Percentiles rank a stretch among this genome's conserved stretches.
Evolutionary conservation across 768 basidiomycete genomes (phyloP).

Genomic region (Termitomyces sp.): DNA sequence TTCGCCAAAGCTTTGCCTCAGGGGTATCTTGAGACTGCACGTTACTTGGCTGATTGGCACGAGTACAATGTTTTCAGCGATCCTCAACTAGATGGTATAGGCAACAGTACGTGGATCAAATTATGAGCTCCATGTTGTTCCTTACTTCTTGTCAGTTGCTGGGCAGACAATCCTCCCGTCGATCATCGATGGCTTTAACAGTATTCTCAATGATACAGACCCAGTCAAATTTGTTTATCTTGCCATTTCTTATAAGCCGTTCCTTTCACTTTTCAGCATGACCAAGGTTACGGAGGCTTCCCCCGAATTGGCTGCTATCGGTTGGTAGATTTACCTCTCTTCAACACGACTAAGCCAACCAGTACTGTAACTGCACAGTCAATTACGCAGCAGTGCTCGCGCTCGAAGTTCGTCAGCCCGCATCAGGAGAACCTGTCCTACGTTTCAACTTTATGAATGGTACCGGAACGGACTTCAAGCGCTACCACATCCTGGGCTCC

Average conservation of each 20-base stretch:
- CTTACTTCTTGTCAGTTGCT: slow-evolving; percentile 49
- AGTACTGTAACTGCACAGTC: slow-evolving; percentile 32
- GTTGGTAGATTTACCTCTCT: slow-evolving; percentile 28
- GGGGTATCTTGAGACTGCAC: slow-evolving; percentile 49
- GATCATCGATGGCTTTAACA: slow-evolving; percentile 50
- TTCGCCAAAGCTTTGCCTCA: slow-evolving; percentile 47
- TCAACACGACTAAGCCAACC: neutral
- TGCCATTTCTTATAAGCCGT: slow-evolving; percentile 73
- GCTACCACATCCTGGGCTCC: slow-evolving; percentile 43
- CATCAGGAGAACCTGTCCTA: slow-evolving; percentile 43
- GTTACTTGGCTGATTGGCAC: slow-evolving; percentile 68
- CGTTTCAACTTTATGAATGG: slow-evolving; percentile 74
- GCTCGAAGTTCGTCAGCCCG: slow-evolving; percentile 55
- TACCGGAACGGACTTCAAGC: slow-evolving; percentile 41
- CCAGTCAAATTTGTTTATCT: slow-evolving; percentile 57
- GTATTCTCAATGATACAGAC: slow-evolving; percentile 46
- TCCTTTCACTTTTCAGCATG: slow-evolving; percentile 77
- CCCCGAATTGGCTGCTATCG: slow-evolving; percentile 56
- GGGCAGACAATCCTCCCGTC: slow-evolving; percentile 61
- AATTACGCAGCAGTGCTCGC: slow-evolving; percentile 58
- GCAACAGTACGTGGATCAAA: slow-evolving; percentile 47
- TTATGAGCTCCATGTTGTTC: neutral
- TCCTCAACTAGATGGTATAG: slow-evolving; percentile 49
- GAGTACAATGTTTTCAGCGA: slow-evolving; percentile 68
- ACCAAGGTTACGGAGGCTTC: slow-evolving; percentile 51